Evolutionary conservation across 129 eudicot species (phyloP).

Genomic region (Lactuca sativa): DNA sequence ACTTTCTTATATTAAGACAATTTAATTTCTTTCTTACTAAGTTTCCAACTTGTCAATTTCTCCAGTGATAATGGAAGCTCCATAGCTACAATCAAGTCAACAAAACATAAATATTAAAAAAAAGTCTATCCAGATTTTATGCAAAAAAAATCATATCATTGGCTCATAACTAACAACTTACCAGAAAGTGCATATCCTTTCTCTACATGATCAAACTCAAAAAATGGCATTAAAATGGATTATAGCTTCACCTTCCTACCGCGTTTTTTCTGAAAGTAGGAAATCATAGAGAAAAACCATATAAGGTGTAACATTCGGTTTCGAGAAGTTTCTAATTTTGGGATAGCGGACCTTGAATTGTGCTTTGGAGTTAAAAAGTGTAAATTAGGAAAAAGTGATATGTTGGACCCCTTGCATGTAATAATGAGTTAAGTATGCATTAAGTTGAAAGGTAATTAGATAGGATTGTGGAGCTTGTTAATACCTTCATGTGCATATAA

Average conservation of each 20-base stretch:
- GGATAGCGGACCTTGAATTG: too few relatives aligned
- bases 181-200: conserved; percentile 97
- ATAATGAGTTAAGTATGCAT: too few relatives aligned
- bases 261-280: conserved; percentile 67
- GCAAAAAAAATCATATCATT: neutral
- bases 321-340: too few relatives aligned
- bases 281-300: neutral
- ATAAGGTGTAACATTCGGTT: too few relatives aligned
- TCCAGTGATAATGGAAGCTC: conserved; percentile 93
- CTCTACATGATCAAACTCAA: conserved; percentile 88
- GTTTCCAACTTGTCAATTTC: conserved; percentile 91
- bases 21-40: neutral
- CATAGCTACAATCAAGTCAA: conserved; percentile 59
- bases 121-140: too few relatives aligned
- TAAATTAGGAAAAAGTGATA: too few relatives aligned
- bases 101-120: neutral
- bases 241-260: conserved; percentile 94
- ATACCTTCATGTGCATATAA: too few relatives aligned
- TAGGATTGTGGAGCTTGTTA: too few relatives aligned
- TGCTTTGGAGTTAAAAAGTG: too few relatives aligned
- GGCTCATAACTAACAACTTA: conserved; percentile 22
- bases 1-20: too few relatives aligned
- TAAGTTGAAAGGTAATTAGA: too few relatives aligned
- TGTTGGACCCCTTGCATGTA: too few relatives aligned
- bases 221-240: conserved; percentile 79